Percentiles rank a stretch among this genome's conserved stretches.
Evolutionary conservation across 805 yeast genomes (phyloP).

Genomic region (Saturnispora ahearnii): DNA sequence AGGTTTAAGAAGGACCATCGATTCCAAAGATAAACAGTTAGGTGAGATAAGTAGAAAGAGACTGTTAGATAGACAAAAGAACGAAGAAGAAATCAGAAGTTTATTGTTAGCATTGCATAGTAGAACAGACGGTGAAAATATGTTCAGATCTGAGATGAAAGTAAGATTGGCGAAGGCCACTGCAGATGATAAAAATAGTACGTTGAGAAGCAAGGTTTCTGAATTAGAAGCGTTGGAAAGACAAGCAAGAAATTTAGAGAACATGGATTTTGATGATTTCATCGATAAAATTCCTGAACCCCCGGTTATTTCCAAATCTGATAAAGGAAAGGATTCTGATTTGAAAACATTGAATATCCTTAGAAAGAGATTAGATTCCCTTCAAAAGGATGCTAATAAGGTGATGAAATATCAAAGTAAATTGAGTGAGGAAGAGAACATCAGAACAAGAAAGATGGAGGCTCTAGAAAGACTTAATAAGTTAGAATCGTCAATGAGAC

Average conservation of each 20-base stretch:
- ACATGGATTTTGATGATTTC: slow-evolving; percentile 64
- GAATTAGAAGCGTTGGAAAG: slow-evolving; percentile 42
- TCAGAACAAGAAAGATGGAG: slow-evolving; percentile 49
- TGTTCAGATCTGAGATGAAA: slow-evolving; percentile 19
- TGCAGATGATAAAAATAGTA: slow-evolving; percentile 3
- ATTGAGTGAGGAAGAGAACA: slow-evolving; percentile 41
- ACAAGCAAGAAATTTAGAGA: slow-evolving; percentile 80
- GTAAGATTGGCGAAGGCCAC: slow-evolving; percentile 15
- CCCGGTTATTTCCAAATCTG: neutral
- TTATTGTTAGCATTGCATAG: slow-evolving; percentile 55
- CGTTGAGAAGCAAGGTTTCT: slow-evolving; percentile 7
- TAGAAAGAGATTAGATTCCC: slow-evolving; percentile 46
- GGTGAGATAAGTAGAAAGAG: slow-evolving; percentile 54
- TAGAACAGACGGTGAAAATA: slow-evolving; percentile 12
- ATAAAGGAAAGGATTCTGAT: slow-evolving; percentile 36
- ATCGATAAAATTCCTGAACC: slow-evolving; percentile 13
- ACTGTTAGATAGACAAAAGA: slow-evolving; percentile 61
- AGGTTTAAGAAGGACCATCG: slow-evolving; percentile 52
- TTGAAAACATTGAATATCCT: slow-evolving; percentile 45
- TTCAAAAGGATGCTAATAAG: slow-evolving; percentile 70
- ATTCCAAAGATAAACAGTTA: slow-evolving; percentile 50
- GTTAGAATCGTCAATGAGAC: slow-evolving; percentile 39
- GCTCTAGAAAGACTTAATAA: slow-evolving; percentile 67
- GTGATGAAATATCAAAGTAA: slow-evolving; percentile 55
- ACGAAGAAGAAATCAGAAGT: slow-evolving; percentile 69